A percentile compares a stretch with the other conserved stretches of the same genome.
These are phyloP conservation scores for Mycena vulgaris DNA, from an alignment of 768 basidiomycete genomes.

Conservation along the genomic window DNA sequence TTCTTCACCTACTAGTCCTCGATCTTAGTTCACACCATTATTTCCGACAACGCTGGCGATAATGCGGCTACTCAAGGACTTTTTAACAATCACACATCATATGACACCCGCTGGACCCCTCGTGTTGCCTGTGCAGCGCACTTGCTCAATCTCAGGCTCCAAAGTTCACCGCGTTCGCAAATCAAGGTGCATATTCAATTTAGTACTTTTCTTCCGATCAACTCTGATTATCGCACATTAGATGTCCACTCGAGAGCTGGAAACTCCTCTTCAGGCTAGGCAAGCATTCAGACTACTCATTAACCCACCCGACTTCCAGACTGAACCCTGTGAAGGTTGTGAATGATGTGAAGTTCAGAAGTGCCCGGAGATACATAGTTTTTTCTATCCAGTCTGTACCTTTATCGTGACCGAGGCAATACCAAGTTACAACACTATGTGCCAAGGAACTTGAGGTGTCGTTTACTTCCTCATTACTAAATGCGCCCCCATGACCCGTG, in stretches of 20 bases:
- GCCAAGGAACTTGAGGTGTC: constrained; percentile 14
- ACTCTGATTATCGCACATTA: constrained; percentile 23
- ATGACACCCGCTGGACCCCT: constrained; percentile 21
- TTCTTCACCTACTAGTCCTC: constrained; percentile 15
- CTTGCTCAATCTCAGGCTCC: constrained; percentile 22
- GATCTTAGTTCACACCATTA: constrained; percentile 20
- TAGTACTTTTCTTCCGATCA: constrained; percentile 23
- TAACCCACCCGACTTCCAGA: constrained; percentile 17
- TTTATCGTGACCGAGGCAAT: constrained; percentile 16
- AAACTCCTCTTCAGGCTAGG: constrained; percentile 21
- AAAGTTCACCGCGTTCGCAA: constrained; percentile 19
- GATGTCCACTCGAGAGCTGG: constrained; percentile 23
- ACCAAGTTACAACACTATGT: constrained; percentile 21
- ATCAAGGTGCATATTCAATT: constrained; percentile 20
- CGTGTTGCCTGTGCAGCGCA: constrained; percentile 17
- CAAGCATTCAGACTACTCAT: constrained; percentile 21
- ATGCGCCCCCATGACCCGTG: constrained; percentile 24
- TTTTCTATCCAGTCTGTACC: no score
- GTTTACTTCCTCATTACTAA: constrained; percentile 13
- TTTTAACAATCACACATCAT: constrained; percentile 21
- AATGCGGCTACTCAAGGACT: constrained; percentile 16
- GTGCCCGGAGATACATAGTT: constrained; percentile 21
- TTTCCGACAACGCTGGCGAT: constrained; percentile 21
- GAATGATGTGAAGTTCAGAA: constrained; percentile 19
- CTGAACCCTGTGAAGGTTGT: constrained; percentile 23